Conservation (phyloP, 2,329 filamentous ascomycete species). For the Penicillium sp. region DNA sequence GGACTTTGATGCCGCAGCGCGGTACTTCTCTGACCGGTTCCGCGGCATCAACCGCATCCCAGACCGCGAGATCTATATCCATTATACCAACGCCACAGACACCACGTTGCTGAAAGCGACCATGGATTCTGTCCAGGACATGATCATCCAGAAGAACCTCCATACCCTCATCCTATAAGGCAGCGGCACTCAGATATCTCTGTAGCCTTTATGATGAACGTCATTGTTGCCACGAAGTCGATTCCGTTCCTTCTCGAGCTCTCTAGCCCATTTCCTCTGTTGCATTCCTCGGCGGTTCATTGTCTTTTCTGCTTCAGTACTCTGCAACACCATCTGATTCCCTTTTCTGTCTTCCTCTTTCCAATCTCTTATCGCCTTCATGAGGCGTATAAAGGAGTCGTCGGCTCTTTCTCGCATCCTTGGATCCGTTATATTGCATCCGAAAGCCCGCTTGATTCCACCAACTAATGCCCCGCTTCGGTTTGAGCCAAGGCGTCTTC, state of each 20-base stretch:
- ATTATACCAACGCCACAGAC: constrained; percentile 58
- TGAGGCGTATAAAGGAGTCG: constrained; percentile 19
- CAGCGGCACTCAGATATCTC: constrained; percentile 8
- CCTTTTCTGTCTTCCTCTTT: constrained; percentile 7
- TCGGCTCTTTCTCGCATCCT: constrained; percentile 17
- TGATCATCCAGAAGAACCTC: constrained; percentile 79
- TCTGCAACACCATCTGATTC: background rate
- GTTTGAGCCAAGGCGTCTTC: constrained; percentile 24
- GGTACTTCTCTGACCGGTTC: constrained; percentile 81
- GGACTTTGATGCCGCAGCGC: constrained; percentile 69
- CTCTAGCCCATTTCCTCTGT: constrained; percentile 18
- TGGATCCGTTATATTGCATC: constrained; percentile 23
- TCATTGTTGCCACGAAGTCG: constrained; percentile 19
- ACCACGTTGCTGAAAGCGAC: constrained; percentile 78
- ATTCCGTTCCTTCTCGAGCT: constrained; percentile 20
- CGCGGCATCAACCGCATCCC: constrained; percentile 65
- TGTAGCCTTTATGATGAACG: constrained; percentile 20
- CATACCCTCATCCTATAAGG: constrained; percentile 68
- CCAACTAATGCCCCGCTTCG: constrained; percentile 21
- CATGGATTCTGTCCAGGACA: constrained; percentile 80
- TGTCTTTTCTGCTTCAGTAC: constrained; percentile 6
- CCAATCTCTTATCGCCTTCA: constrained; percentile 9
- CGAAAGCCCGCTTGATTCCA: constrained; percentile 20
- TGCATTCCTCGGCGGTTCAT: constrained; percentile 26
- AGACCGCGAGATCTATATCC: constrained; percentile 55